A percentile compares a stretch with the other conserved stretches of the same genome.
phyloP scores from a whole-genome alignment of 2,329 filamentous ascomycete species.

The Xylariaceae sp. region DNA sequence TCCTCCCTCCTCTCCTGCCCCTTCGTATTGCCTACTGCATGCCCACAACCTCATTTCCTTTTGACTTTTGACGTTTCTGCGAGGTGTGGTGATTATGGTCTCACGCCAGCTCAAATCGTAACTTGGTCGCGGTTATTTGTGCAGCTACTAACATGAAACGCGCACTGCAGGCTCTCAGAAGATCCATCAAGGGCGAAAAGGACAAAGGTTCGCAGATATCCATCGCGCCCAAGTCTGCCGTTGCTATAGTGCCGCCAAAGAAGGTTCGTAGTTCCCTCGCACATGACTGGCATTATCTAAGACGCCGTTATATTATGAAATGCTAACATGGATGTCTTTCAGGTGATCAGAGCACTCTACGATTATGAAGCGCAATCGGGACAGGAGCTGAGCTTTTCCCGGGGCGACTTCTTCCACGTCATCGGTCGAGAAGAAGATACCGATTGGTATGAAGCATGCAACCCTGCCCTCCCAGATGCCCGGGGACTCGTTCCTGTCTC shows the following conservation, averaged over 20 bases:
- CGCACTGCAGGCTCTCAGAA: conserved; percentile 64
- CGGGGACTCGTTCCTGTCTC: conserved; percentile 88
- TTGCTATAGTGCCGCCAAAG: conserved; percentile 86
- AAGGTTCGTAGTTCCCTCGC: conserved; percentile 57
- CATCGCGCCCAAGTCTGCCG: conserved; percentile 76
- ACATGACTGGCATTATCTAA: neutral
- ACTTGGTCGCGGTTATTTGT: conserved; percentile 20
- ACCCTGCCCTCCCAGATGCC: conserved; percentile 79
- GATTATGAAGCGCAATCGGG: conserved; percentile 74
- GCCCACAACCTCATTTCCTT: no score
- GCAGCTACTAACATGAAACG: conserved; percentile 35
- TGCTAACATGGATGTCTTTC: conserved; percentile 21
- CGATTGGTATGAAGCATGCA: conserved; percentile 98
- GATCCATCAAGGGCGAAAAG: conserved; percentile 89
- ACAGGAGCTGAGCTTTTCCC: conserved; percentile 83
- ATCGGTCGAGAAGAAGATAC: conserved; percentile 90
- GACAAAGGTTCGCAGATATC: conserved; percentile 67
- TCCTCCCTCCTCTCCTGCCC: conserved; percentile 6
- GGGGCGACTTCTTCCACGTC: conserved; percentile 97
- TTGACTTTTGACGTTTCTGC: conserved; percentile 11
- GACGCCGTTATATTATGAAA: conserved; percentile 3
- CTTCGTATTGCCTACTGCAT: no score
- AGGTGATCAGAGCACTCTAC: conserved; percentile 97
- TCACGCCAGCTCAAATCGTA: conserved; percentile 20
- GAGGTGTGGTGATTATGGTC: conserved; percentile 23